Base-by-base conservation (phyloP, 176 grass and related monocot species). In the Avena insularis region DNA sequence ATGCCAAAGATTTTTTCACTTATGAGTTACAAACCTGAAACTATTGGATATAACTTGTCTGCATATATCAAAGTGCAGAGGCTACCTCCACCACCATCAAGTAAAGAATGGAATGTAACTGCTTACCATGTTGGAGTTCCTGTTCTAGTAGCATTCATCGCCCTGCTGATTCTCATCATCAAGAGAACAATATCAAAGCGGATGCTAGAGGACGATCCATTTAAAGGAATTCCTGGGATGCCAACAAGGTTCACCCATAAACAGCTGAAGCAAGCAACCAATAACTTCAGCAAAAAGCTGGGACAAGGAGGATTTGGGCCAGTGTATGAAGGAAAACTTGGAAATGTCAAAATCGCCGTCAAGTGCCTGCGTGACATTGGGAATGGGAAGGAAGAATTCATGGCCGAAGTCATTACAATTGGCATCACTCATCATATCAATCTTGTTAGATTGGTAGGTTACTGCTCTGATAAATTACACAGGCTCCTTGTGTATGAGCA, bases 231-330 rank as follows among this genome's bases (percentile, higher is more conserved):
- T 40, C 54, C 83, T 23, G 92, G 94, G 83, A 96, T 94, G 87
- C 92, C 92, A 10, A 96, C 86, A 78, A 85, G 92, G 7, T 88
- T 96, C 78, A 90, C 92, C 8, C 93, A 91, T 71, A 85, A 80
- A 79, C 76, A 96, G 80, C 85, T 99, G 17, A 90, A 84, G 88
- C 83, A 81, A 72, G 94, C 97, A 67, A 96, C 94, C 0, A 59
- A 94, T 49, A 91, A 93, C 82, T 99, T 99, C 87, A 91, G 77
- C 65, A 35, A 89, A 85, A 99, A 96, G 89, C 73, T 99, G 0
- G 97, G 97, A 16, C 79, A 96, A 75, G 97, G 97, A 68, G 97
- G 94, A 62, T 99, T 96, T 27, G 97, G 94, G 8, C 89, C 89
- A 48, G 92, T 99, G 56, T 96, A 75, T 1, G 83, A 94, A 49